A percentile compares a stretch with the other conserved stretches of the same genome.
These are phyloP conservation scores for Tilletia horrida DNA, from an alignment of 1,284 basidiomycete species.

Conservation along the genomic window DNA sequence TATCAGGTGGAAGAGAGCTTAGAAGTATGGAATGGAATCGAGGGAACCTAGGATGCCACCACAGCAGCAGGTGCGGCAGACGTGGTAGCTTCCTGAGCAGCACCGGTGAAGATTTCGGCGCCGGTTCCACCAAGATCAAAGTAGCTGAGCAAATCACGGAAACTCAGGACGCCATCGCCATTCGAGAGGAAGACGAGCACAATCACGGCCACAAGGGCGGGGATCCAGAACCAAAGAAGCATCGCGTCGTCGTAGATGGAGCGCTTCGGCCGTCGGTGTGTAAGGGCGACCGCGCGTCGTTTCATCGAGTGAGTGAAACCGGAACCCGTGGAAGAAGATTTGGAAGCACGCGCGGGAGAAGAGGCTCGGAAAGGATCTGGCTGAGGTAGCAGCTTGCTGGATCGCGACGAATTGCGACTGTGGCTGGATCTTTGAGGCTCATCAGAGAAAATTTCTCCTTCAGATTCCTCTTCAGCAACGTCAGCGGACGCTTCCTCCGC, in stretches of 20 bases:
- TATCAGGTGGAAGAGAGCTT: too few relatives aligned
- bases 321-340: not conserved
- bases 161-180: conserved; percentile 43
- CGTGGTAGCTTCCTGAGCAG: not conserved
- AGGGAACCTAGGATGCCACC: not conserved
- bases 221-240: conserved; percentile 90
- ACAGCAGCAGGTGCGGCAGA: not conserved
- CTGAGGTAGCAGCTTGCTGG: conserved; percentile 14
- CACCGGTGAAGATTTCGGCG: not conserved
- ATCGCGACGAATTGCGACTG: conserved; percentile 15
- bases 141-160: conserved; percentile 41
- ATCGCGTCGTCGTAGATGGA: conserved; percentile 73
- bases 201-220: conserved; percentile 63
- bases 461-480: not conserved
- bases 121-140: conserved; percentile 24
- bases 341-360: not conserved
- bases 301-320: conserved; percentile 8
- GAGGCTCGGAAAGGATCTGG: conserved; percentile 4
- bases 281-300: conserved; percentile 4
- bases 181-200: conserved; percentile 55
- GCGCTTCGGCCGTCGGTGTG: conserved; percentile 15
- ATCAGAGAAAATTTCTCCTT: conserved; percentile 45
- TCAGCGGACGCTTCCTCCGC: not conserved
- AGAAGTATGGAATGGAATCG: too few relatives aligned
- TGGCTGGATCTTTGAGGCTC: conserved; percentile 37